phyloP scores from a whole-genome alignment of 2,329 filamentous ascomycete species.

The Sporothrix inflata region DNA sequence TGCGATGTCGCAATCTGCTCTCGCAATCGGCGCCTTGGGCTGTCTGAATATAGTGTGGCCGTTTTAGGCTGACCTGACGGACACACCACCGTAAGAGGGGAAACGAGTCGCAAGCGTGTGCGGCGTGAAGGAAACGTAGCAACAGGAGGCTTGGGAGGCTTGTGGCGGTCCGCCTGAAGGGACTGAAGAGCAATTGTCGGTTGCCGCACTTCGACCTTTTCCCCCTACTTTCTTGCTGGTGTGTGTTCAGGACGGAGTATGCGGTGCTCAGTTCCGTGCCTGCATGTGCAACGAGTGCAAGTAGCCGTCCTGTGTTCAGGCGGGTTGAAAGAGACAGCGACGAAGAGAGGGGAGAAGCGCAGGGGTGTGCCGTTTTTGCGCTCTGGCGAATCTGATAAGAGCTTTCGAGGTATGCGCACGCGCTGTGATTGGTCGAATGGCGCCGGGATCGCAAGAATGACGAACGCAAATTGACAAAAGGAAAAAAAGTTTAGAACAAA shows the following conservation, averaged over 20 bases:
- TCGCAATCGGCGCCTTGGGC: conserved; percentile 1
- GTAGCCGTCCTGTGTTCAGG: background rate
- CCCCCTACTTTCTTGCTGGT: background rate
- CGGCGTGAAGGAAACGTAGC: background rate
- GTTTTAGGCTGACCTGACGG: conserved; percentile 20
- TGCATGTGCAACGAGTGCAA: background rate
- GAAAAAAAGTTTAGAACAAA: background rate
- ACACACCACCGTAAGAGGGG: background rate
- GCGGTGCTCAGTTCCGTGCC: background rate
- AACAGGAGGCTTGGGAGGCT: background rate
- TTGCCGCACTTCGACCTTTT: background rate
- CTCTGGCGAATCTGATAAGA: conserved; percentile 34
- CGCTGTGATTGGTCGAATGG: conserved; percentile 30
- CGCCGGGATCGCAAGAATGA: conserved; percentile 17
- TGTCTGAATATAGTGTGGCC: background rate
- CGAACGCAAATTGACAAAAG: conserved; percentile 20
- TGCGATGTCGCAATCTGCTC: conserved; percentile 23
- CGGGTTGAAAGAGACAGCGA: background rate
- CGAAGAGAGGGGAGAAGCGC: background rate
- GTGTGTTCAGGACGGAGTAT: background rate
- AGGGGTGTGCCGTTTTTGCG: background rate
- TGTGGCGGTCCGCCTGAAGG: background rate
- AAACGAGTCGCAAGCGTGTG: background rate
- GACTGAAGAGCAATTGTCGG: background rate
- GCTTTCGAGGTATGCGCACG: conserved; percentile 27